Evolutionary conservation across 1,284 basidiomycete species (phyloP).

Genomic region (Sanghuangporus baumii): DNA sequence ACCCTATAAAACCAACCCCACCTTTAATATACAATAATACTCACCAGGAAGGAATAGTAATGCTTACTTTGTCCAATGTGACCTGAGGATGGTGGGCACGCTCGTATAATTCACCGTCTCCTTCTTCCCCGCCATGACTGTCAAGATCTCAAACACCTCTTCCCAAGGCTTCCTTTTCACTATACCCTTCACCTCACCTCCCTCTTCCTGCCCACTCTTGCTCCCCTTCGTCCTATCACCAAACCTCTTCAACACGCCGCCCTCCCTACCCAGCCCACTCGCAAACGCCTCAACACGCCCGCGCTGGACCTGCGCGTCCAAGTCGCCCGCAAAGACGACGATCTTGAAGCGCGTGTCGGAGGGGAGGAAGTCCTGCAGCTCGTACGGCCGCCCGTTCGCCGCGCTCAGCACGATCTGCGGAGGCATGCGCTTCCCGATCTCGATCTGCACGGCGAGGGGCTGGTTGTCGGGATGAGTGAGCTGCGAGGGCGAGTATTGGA

Average conservation of each 20-base stretch:
- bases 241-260: conserved; percentile 35
- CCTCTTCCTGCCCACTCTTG: not conserved
- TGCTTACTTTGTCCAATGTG: conserved; percentile 62
- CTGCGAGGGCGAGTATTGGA: conserved; percentile 52
- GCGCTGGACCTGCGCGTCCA: conserved; percentile 33
- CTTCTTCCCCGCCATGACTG: conserved; percentile 45
- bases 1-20: conserved; percentile 30
- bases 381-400: conserved; percentile 54
- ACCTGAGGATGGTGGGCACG: conserved; percentile 45
- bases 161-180: conserved; percentile 1
- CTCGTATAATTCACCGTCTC: conserved; percentile 41
- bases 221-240: conserved; percentile 24
- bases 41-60: not conserved
- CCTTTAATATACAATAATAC: not conserved
- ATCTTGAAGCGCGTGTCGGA: conserved; percentile 71
- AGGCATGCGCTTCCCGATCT: conserved; percentile 53
- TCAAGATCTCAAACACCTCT: conserved; percentile 48
- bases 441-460: conserved; percentile 38
- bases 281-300: conserved; percentile 39
- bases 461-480: conserved; percentile 46
- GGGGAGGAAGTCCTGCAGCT: conserved; percentile 65
- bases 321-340: conserved; percentile 60
- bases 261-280: conserved; percentile 33
- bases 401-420: conserved; percentile 58
- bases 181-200: not conserved